Evolutionary conservation across 352 stramenopile species (phyloP).

Genomic region (Phytophthora boehmeriae): DNA sequence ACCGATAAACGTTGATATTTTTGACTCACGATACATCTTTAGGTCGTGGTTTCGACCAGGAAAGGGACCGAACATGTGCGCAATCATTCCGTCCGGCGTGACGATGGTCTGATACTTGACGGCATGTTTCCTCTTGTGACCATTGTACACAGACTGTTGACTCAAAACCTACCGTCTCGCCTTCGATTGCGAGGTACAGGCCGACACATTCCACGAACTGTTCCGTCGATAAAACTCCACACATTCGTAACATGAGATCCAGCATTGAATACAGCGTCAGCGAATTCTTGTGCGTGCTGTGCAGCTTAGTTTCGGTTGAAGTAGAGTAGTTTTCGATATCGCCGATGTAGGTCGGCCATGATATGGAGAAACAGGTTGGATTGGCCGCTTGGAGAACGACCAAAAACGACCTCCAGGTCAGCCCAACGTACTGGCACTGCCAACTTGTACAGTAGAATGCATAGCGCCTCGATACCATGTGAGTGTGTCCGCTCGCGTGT

Average conservation of each 20-base stretch:
- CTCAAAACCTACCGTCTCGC: conserved; percentile 11
- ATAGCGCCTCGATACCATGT: conserved; percentile 8
- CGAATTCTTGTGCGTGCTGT: conserved; percentile 3
- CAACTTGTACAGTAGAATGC: conserved; percentile 15
- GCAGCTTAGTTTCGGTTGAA: conserved; percentile 12
- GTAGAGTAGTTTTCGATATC: background rate
- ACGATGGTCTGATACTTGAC: conserved; percentile 31
- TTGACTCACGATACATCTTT: background rate
- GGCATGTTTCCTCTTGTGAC: conserved; percentile 23
- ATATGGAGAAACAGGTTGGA: conserved; percentile 22
- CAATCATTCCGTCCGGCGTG: conserved; percentile 24
- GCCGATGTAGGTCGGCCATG: conserved; percentile 2
- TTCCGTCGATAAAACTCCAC: conserved; percentile 20
- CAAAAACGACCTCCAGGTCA: conserved; percentile 8
- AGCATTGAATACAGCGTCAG: conserved; percentile 17
- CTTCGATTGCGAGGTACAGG: background rate
- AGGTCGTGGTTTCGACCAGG: conserved; percentile 3
- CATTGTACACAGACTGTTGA: too few relatives aligned
- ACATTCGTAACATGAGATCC: background rate
- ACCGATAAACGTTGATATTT: background rate
- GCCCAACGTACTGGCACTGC: conserved; percentile 9
- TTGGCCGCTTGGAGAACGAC: conserved; percentile 3
- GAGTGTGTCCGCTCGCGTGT: background rate
- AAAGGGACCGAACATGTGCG: conserved; percentile 17
- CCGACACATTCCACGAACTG: conserved; percentile 15